These are phyloP conservation scores for Mallotus japonicus DNA, from an alignment of 441 rosid genomes.

Conservation along the genomic window DNA sequence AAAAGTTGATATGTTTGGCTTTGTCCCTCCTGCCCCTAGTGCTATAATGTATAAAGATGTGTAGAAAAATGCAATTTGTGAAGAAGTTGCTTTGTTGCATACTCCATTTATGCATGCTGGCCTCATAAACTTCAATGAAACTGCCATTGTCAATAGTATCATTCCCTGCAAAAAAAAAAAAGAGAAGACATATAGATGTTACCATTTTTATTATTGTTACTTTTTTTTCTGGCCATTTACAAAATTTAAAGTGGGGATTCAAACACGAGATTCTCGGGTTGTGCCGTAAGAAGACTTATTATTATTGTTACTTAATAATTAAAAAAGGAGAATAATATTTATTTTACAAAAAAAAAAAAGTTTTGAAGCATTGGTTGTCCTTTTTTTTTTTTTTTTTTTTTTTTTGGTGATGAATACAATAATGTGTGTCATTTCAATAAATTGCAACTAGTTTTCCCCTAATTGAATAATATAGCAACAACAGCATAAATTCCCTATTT, in stretches of 20 bases:
- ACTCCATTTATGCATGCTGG: constrained; percentile 62
- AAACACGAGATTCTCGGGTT: too few relatives aligned
- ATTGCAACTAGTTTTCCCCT: constrained; percentile 19
- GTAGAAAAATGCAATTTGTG: constrained; percentile 67
- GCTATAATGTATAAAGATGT: constrained; percentile 69
- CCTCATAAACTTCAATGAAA: constrained; percentile 56
- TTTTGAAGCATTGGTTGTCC: neutral
- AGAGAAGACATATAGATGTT: neutral
- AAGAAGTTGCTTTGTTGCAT: constrained; percentile 64
- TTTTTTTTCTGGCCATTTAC: too few relatives aligned
- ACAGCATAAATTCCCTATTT: constrained; percentile 12
- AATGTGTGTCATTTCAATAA: neutral
- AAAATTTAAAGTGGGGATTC: too few relatives aligned
- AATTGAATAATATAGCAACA: neutral
- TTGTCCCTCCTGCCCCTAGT: constrained; percentile 82
- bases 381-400: too few relatives aligned
- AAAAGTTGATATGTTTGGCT: constrained; percentile 86
- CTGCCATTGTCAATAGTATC: constrained; percentile 78
- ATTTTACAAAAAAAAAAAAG: too few relatives aligned
- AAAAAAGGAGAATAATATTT: too few relatives aligned
- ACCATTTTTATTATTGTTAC: neutral
- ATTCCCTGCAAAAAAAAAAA: constrained; percentile 90
- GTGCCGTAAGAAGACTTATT: too few relatives aligned
- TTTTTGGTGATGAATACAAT: neutral
- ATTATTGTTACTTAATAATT: too few relatives aligned